Percentiles rank a stretch among this genome's conserved stretches.
phyloP scores from a whole-genome alignment of 306 rosid genomes.

The Trifolium fragiferum region DNA sequence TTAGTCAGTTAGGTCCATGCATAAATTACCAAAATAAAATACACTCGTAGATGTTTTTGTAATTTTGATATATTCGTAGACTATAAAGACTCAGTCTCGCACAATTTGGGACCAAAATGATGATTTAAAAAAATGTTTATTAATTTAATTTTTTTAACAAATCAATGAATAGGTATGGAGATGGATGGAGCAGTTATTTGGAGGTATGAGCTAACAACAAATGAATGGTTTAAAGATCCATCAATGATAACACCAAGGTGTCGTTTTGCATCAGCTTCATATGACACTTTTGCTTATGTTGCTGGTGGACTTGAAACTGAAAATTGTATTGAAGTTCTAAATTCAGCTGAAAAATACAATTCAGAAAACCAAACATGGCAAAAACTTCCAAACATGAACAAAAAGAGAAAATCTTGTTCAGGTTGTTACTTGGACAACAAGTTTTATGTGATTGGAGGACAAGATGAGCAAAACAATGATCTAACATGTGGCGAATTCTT shows the following conservation, averaged over 20 bases:
- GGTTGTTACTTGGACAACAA: constrained; percentile 76
- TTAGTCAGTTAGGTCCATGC: not conserved
- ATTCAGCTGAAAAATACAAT: constrained; percentile 67
- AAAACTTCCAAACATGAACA: constrained; percentile 62
- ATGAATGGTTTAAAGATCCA: constrained; percentile 72
- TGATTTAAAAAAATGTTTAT: not conserved
- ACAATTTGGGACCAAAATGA: not conserved
- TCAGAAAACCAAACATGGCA: constrained; percentile 63
- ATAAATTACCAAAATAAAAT: not conserved
- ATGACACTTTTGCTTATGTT: constrained; percentile 60
- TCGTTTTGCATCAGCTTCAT: constrained; percentile 69
- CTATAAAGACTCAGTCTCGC: not conserved
- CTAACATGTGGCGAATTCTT: constrained; percentile 68
- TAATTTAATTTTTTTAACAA: not conserved
- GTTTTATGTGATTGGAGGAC: constrained; percentile 79
- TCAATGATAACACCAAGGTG: constrained; percentile 72
- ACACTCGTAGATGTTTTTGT: not conserved
- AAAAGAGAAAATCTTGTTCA: constrained; percentile 60
- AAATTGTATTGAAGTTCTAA: constrained; percentile 42
- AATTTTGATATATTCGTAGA: not conserved
- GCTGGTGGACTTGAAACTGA: constrained; percentile 72
- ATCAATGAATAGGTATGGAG: constrained; percentile 54
- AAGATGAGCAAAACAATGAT: constrained; percentile 45
- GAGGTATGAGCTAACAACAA: constrained; percentile 61
- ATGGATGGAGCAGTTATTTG: constrained; percentile 60